phyloP scores from a whole-genome alignment of 1,139 yeast genomes.

The Ogataea hybrid region DNA sequence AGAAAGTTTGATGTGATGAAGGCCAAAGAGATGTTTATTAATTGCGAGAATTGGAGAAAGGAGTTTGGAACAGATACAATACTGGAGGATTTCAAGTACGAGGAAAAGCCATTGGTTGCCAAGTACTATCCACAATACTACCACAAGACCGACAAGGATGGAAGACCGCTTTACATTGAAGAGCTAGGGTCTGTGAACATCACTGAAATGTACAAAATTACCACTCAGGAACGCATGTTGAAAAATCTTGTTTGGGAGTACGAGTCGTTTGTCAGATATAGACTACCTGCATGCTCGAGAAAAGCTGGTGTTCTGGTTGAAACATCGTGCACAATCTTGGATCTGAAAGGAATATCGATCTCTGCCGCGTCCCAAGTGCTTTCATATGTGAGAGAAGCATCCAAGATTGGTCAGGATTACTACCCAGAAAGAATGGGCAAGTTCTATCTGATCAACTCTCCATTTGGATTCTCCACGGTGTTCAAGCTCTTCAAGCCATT shows the following conservation, averaged over 20 bases:
- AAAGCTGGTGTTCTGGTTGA: constrained; percentile 74
- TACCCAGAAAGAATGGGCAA: constrained; percentile 99
- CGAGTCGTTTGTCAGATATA: constrained; percentile 77
- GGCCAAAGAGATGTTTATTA: constrained; percentile 78
- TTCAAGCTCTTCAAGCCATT: constrained; percentile 89
- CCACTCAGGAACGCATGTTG: constrained; percentile 95
- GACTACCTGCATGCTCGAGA: constrained; percentile 95
- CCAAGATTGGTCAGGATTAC: constrained; percentile 91
- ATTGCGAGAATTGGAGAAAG: constrained; percentile 90
- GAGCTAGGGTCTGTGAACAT: constrained; percentile 90
- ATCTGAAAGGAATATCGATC: constrained; percentile 89
- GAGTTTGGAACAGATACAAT: constrained; percentile 86
- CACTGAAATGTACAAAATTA: constrained; percentile 87
- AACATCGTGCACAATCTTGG: constrained; percentile 95
- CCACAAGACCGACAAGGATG: constrained; percentile 95
- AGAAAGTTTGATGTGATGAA: constrained; percentile 84
- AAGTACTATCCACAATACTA: constrained; percentile 93
- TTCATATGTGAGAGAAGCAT: constrained; percentile 88
- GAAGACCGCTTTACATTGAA: constrained; percentile 93
- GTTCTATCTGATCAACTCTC: constrained; percentile 93
- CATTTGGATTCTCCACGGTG: constrained; percentile 95
- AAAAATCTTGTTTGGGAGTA: constrained; percentile 97
- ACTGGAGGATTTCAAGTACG: constrained; percentile 80
- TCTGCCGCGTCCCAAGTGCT: constrained; percentile 82
- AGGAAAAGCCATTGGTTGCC: constrained; percentile 88